Conservation (phyloP, 805 yeast species). For the Hanseniaspora mollemarum region DNA sequence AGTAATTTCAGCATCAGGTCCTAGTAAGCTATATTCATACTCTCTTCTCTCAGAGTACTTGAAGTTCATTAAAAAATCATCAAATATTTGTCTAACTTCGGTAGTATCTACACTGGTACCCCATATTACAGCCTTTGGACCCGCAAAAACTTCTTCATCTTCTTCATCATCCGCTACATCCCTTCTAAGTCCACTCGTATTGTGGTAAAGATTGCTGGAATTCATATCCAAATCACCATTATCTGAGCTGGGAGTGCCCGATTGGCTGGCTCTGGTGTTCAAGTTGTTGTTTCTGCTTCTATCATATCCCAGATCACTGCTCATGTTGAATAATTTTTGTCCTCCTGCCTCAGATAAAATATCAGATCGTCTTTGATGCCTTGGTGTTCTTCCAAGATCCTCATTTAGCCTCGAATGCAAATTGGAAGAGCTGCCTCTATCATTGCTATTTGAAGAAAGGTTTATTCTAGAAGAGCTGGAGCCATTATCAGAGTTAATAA, state of each 20-base stretch:
- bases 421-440: slow-evolving; percentile 4
- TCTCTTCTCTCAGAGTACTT: slow-evolving; percentile 59
- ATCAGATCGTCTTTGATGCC: slow-evolving; percentile 14
- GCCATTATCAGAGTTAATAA: not conserved
- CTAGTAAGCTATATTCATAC: slow-evolving; percentile 31
- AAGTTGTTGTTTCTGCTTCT: slow-evolving; percentile 11
- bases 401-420: slow-evolving; percentile 2
- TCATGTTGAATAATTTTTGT: slow-evolving; percentile 12
- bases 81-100: slow-evolving; percentile 69
- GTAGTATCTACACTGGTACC: slow-evolving; percentile 93
- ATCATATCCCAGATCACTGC: slow-evolving; percentile 2
- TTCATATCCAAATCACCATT: slow-evolving; percentile 6
- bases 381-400: slow-evolving; percentile 12
- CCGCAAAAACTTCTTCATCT: slow-evolving; percentile 25
- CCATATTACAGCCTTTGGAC: slow-evolving; percentile 89
- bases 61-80: slow-evolving; percentile 75
- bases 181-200: slow-evolving; percentile 18
- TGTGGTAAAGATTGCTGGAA: slow-evolving; percentile 4
- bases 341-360: slow-evolving; percentile 1
- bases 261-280: slow-evolving; percentile 18
- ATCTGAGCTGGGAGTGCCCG: slow-evolving; percentile 4
- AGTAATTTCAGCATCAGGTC: slow-evolving; percentile 33
- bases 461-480: not conserved
- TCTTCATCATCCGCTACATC: slow-evolving; percentile 23
- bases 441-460: slow-evolving; percentile 4